Base-by-base conservation (phyloP, 2,329 filamentous ascomycete genomes). In the Beauveria caledonica region DNA sequence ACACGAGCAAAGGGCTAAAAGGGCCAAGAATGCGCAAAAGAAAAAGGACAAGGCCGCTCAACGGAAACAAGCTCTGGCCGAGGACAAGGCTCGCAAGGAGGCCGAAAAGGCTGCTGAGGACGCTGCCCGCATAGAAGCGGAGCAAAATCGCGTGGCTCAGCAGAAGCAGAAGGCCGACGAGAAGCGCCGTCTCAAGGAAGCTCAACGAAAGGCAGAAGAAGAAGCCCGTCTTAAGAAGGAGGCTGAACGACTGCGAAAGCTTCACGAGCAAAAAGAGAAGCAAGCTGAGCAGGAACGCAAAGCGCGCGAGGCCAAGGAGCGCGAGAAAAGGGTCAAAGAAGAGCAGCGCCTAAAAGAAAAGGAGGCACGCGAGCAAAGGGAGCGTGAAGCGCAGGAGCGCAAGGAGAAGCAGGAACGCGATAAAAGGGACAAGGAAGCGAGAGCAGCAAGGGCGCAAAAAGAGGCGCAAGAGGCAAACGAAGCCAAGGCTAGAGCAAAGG, bases 11-110 rank as follows among this genome's bases (percentile, higher is more conserved):
- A 92, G 94, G 71, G 92, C 90, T 21, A 97, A 97, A 77, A 96
- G 93, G 73, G 89, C 91, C 52, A 91, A 91, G 70, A 93, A 96
- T 69, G 92, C 94, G 17, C 90, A 96, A 72, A 96, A 94, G 80
- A 90, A 90, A 71, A 97, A 96, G 74, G 92, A 96, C 69, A 96
- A 93, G 78, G 91, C 92, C 64, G 87, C 87, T 23, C 86, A 91
- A 69, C 93, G 96, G 77, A 95, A 93, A 74, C 87, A 91, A 71
- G 87, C 86, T 3, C 86, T 89, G 65, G 90, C 93, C n/a, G 93
- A 97, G 71, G 92, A 97, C 70, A 92, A 90, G 74, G 89, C 91
- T 39, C 87, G 85, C 61, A 89, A 86, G 67, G 93, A 97, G 49
- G 91, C 92, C 5, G 92, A 96, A 71, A 92, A 90, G 73, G 90